phyloP scores from a whole-genome alignment of 2,329 filamentous ascomycete species.

The Neurospora sp. region DNA sequence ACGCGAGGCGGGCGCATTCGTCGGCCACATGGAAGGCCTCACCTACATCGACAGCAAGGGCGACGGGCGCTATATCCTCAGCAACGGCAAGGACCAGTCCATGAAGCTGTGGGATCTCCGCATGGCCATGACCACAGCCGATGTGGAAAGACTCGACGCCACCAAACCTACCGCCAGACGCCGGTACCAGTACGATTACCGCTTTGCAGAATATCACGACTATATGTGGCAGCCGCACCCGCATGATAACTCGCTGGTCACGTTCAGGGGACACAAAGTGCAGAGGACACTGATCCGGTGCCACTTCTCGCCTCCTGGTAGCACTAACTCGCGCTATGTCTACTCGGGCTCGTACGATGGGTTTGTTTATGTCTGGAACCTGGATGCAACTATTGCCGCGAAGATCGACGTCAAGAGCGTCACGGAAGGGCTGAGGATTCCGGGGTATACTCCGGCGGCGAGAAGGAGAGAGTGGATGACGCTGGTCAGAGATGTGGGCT shows the following conservation, averaged over 20 bases:
- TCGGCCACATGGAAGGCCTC: conserved; percentile 56
- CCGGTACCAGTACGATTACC: conserved; percentile 72
- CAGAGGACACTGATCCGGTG: conserved; percentile 86
- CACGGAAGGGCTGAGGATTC: conserved; percentile 43
- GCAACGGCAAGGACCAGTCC: conserved; percentile 90
- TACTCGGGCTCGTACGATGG: conserved; percentile 88
- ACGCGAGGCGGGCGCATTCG: conserved; percentile 56
- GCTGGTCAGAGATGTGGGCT: conserved; percentile 78
- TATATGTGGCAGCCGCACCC: conserved; percentile 62
- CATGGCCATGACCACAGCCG: conserved; percentile 70
- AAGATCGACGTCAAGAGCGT: conserved; percentile 68
- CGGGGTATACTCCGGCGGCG: neutral
- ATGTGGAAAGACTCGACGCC: conserved; percentile 47
- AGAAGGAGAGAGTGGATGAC: conserved; percentile 50
- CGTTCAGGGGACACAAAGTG: conserved; percentile 83
- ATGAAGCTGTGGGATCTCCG: conserved; percentile 96
- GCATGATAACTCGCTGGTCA: conserved; percentile 84
- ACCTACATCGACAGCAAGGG: conserved; percentile 63
- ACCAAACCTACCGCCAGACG: conserved; percentile 41
- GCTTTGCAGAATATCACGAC: conserved; percentile 55
- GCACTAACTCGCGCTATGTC: conserved; percentile 83
- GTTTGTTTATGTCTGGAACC: conserved; percentile 82
- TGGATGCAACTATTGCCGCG: conserved; percentile 75
- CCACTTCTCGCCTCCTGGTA: conserved; percentile 82
- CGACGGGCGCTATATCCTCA: conserved; percentile 73